phyloP scores from a whole-genome alignment of 371 early-diverging fungal genomes.

The Rhizopus delemar region DNA sequence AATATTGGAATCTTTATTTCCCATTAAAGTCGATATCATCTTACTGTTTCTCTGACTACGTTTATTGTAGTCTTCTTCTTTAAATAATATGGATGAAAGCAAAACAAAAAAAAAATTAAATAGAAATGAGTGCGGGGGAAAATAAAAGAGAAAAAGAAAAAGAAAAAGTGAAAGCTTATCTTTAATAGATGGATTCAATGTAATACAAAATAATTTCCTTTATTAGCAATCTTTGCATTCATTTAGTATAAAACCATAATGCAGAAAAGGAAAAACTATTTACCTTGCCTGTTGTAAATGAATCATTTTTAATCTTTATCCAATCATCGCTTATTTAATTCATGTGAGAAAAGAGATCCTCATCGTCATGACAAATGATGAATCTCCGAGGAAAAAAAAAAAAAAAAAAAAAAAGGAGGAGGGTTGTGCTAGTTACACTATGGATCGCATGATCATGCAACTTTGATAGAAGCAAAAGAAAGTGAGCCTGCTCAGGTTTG shows the following conservation, averaged over 20 bases:
- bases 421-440: too few relatives aligned
- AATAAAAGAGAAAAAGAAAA: not conserved
- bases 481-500: too few relatives aligned
- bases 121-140: not conserved
- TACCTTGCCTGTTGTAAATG: too few relatives aligned
- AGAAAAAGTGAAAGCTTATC: not conserved
- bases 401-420: too few relatives aligned
- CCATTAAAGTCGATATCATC: conserved; percentile 24
- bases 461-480: too few relatives aligned
- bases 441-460: too few relatives aligned
- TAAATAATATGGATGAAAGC: conserved; percentile 30
- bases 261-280: not conserved
- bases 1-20: conserved; percentile 17
- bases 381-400: too few relatives aligned
- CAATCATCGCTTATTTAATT: too few relatives aligned
- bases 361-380: too few relatives aligned
- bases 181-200: not conserved
- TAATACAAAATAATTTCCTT: not conserved
- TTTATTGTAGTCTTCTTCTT: conserved; percentile 30
- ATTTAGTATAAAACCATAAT: not conserved
- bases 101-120: not conserved
- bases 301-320: too few relatives aligned
- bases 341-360: too few relatives aligned
- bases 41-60: conserved; percentile 27
- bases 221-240: not conserved